phyloP scores from a whole-genome alignment of 1,284 basidiomycete genomes.

The Heterobasidion irregulare region DNA sequence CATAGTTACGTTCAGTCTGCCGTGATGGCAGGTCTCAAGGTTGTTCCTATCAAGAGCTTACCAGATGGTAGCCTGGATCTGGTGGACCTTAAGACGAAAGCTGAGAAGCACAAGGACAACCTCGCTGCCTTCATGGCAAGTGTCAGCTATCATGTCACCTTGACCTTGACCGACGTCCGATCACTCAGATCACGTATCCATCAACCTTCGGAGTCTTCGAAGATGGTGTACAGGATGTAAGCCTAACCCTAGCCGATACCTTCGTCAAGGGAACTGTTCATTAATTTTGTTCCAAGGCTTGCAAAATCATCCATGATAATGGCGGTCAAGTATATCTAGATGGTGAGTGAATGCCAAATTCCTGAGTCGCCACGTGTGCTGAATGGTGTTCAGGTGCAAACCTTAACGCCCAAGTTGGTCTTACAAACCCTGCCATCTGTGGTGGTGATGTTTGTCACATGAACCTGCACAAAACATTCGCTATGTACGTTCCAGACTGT shows the following conservation, averaged over 20 bases:
- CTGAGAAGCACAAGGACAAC: constrained; percentile 85
- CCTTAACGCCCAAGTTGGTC: constrained; percentile 90
- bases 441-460: constrained; percentile 97
- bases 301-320: constrained; percentile 88
- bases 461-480: constrained; percentile 96
- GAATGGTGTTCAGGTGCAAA: constrained; percentile 58
- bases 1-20: constrained; percentile 57
- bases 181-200: constrained; percentile 76
- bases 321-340: constrained; percentile 98
- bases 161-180: background rate
- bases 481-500: constrained; percentile 48
- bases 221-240: constrained; percentile 75
- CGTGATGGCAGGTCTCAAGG: constrained; percentile 95
- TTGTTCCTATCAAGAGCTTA: constrained; percentile 88
- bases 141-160: background rate
- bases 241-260: constrained; percentile 9
- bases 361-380: background rate
- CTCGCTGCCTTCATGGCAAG: constrained; percentile 94
- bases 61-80: constrained; percentile 87
- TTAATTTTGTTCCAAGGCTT: constrained; percentile 44
- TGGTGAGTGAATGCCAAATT: constrained; percentile 34
- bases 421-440: constrained; percentile 93
- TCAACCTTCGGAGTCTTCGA: constrained; percentile 99
- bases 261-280: background rate
- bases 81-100: constrained; percentile 79